Base-by-base conservation (phyloP, 225 moss, liverwort and hornwort genomes). In the Ulota crispa region DNA sequence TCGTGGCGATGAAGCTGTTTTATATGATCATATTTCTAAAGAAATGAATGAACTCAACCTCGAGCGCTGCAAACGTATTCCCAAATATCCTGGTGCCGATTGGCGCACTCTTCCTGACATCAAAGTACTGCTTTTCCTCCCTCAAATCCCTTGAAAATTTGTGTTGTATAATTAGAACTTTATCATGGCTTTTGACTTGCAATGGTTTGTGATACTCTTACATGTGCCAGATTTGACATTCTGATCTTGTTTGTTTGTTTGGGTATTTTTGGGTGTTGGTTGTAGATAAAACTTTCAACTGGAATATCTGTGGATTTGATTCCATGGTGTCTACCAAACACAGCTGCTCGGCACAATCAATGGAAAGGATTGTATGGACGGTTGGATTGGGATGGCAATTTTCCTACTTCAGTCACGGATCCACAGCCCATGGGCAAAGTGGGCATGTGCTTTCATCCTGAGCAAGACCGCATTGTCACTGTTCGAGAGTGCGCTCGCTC, bases 341-440 rank as follows among this genome's bases (percentile, higher is more conserved):
- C 98, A 47, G 98, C 98, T 30, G 98, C 82, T 39, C 92, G 98
- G 28, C 98, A 99, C 78, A 99, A 99, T 66, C 98, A 99, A 75
- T 99, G 98, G 98, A 99, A 99, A 83, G 98, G 98, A 69, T 85
- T 99, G 60, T 99, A 69, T 83, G 98, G 98, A 59, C 91, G 98
- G 34, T 83, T 99, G 41, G 98, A 99, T 81, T 99, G 98, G 98
- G 94, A 94, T 80, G 98, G 98, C n/a, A 99, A 99, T 72, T 99
- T 99, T 32, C 98, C 98, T 3, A 99, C 98, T 12, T 99, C 98
- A 11, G 91, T 99, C n/a, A 99, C 98, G 34, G 98, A 99, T 83
- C 98, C 98, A 21, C 98, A 99, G 86, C 98, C 98, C 61, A 99
- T 99, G 98, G 98, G 98, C 75, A 99, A 99, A 93, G 98, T 99